Evolutionary conservation across 1,284 basidiomycete genomes (phyloP).

Genomic region (Peniophora sp.): DNA sequence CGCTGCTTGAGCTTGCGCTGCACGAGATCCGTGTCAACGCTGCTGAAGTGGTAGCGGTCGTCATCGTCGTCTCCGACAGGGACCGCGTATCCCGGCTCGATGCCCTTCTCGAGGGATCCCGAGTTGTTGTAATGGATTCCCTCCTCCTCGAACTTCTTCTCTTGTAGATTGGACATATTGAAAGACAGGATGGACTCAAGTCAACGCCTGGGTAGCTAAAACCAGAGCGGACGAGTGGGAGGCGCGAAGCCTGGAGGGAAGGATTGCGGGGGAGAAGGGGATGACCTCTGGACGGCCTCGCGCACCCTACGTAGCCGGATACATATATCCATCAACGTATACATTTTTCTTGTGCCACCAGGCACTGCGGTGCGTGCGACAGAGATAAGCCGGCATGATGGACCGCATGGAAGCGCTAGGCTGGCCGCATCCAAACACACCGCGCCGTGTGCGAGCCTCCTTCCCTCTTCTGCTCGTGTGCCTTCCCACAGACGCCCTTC

Average conservation of each 20-base stretch:
- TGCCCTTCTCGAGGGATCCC: slow-evolving; percentile 26
- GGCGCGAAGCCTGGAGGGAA: not conserved
- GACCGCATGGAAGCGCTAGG: too few species aligned
- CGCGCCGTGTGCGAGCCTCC: too few species aligned
- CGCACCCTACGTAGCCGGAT: too few species aligned
- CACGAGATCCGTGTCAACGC: slow-evolving; percentile 52
- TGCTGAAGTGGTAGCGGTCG: slow-evolving; percentile 32
- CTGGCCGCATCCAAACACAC: too few species aligned
- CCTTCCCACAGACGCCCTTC: too few species aligned
- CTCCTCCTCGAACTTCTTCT: slow-evolving; percentile 12
- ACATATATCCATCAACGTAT: too few species aligned
- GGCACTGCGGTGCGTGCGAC: too few species aligned
- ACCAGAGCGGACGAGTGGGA: not conserved
- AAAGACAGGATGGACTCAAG: not conserved
- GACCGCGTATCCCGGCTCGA: slow-evolving; percentile 18
- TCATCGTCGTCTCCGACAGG: slow-evolving; percentile 13
- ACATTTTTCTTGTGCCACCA: too few species aligned
- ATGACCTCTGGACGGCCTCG: too few species aligned
- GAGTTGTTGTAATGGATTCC: too few species aligned
- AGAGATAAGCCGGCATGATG: too few species aligned
- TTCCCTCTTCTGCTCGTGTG: too few species aligned
- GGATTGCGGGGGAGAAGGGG: not conserved
- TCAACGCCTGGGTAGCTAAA: not conserved
- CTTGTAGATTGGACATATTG: slow-evolving; percentile 5
- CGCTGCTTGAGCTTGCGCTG: slow-evolving; percentile 60